phyloP scores from a whole-genome alignment of 441 rosid genomes.

The Sinapis alba region DNA sequence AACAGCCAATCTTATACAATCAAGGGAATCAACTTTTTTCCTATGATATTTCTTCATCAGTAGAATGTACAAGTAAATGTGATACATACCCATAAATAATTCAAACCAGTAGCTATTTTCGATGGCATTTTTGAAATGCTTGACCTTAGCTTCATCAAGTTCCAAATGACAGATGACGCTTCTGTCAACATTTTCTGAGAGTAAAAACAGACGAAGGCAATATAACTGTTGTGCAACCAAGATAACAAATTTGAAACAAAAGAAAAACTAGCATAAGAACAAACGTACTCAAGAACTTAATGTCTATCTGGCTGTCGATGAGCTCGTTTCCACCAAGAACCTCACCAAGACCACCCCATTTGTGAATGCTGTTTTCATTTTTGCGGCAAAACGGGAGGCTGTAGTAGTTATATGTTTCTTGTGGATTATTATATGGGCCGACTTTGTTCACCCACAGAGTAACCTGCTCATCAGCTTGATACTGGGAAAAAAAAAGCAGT shows the following conservation, averaged over 20 bases:
- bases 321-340: constrained; percentile 94
- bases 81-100: constrained; percentile 85
- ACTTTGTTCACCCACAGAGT: constrained; percentile 88
- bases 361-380: constrained; percentile 53
- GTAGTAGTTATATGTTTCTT: constrained; percentile 88
- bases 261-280: neutral
- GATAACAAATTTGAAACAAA: neutral
- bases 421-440: constrained; percentile 93
- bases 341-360: constrained; percentile 96
- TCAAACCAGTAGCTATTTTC: constrained; percentile 94
- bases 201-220: neutral
- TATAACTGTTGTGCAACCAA: neutral
- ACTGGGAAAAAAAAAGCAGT: constrained; percentile 44
- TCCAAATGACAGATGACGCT: constrained; percentile 60
- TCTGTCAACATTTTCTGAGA: constrained; percentile 73
- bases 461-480: constrained; percentile 61
- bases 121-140: constrained; percentile 85
- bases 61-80: constrained; percentile 5
- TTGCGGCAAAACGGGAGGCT: constrained; percentile 81
- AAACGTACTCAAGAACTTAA: constrained; percentile 69
- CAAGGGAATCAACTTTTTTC: neutral
- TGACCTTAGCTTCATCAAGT: constrained; percentile 76
- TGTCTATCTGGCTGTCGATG: constrained; percentile 73
- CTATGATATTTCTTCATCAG: neutral
- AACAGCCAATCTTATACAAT: neutral